These are phyloP conservation scores for Nitzschia sp. DNA, from an alignment of 108 stramenopile genomes.

Conservation along the genomic window DNA sequence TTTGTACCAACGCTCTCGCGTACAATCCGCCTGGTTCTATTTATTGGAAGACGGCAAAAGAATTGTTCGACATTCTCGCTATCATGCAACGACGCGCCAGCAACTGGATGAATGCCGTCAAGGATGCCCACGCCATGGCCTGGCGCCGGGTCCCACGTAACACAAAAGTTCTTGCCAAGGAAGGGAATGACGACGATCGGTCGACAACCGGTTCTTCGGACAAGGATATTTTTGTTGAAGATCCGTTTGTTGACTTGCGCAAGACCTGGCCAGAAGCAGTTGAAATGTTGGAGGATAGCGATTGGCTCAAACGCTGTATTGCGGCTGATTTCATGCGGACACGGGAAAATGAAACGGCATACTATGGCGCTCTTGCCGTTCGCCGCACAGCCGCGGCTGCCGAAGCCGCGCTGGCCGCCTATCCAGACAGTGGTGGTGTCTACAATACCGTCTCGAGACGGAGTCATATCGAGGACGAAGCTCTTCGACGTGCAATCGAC, in stretches of 20 bases:
- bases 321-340: conserved; percentile 73
- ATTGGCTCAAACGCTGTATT: conserved; percentile 55
- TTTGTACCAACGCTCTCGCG: conserved; percentile 72
- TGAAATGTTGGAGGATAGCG: conserved; percentile 64
- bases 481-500: conserved; percentile 51
- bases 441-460: conserved; percentile 53
- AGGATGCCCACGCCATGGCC: conserved; percentile 63
- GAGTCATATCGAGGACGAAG: conserved; percentile 60
- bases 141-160: conserved; percentile 7
- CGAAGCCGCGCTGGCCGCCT: conserved; percentile 56
- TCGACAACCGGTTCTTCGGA: conserved; percentile 2
- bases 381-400: conserved; percentile 71
- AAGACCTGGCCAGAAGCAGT: conserved; percentile 77
- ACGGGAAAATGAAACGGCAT: conserved; percentile 85
- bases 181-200: conserved; percentile 23
- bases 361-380: conserved; percentile 76
- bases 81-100: conserved; percentile 70
- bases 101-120: conserved; percentile 70
- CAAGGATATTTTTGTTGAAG: conserved; percentile 24
- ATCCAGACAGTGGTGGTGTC: conserved; percentile 39
- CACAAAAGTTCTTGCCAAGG: not conserved
- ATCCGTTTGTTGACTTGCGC: conserved; percentile 65
- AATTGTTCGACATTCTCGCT: conserved; percentile 57
- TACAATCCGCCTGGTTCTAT: conserved; percentile 81
- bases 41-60: conserved; percentile 73